Evolutionary conservation across 2,329 filamentous ascomycete genomes (phyloP).

Genomic region (Claviceps arundinis): DNA sequence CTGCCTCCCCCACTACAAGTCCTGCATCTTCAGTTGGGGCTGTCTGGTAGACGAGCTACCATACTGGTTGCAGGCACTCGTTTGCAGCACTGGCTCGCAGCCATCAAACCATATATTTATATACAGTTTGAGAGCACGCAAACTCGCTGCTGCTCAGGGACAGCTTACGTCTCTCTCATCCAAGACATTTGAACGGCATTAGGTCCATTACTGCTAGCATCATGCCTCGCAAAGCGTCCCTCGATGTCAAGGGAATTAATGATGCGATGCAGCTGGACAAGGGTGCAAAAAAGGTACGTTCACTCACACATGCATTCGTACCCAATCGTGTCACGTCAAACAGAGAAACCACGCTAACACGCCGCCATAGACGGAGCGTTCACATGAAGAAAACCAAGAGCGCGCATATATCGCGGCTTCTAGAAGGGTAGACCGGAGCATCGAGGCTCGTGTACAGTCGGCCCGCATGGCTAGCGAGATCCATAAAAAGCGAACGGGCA

Average conservation of each 20-base stretch:
- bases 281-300: conserved; percentile 1
- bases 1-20: too few relatives aligned
- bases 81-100: too few relatives aligned
- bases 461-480: conserved; percentile 81
- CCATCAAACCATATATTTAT: too few relatives aligned
- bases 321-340: not conserved
- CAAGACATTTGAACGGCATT: too few relatives aligned
- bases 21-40: too few relatives aligned
- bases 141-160: too few relatives aligned
- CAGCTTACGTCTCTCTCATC: too few relatives aligned
- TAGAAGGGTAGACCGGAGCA: conserved; percentile 67
- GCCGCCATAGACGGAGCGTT: conserved; percentile 49
- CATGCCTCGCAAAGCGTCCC: conserved; percentile 1
- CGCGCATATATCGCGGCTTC: conserved; percentile 89
- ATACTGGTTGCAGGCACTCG: too few relatives aligned
- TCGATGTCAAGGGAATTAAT: not conserved
- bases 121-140: too few relatives aligned
- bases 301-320: not conserved
- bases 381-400: conserved; percentile 72
- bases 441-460: conserved; percentile 81
- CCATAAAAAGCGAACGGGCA: conserved; percentile 77
- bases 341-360: not conserved
- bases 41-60: too few relatives aligned
- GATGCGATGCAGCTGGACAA: not conserved
- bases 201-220: not conserved